Evolutionary conservation across 2,329 filamentous ascomycete species (phyloP), one percentile per base, ranked within the genome.

Genomic region (Colletotrichum caudatum): DNA sequence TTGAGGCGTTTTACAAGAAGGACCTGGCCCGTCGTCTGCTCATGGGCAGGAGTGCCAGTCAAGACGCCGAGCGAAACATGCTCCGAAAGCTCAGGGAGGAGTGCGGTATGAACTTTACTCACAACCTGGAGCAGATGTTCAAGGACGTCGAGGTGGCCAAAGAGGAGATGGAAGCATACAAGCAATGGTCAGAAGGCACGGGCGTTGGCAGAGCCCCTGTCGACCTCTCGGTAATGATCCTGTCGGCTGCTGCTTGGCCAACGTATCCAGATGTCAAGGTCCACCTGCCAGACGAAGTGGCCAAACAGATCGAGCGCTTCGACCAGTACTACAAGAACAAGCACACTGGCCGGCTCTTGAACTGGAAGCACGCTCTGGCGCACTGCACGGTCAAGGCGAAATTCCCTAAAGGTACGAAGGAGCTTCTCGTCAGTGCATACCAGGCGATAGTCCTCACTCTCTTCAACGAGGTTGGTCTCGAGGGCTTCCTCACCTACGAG

Each of bases 1-100:
- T 99, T 74, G 96, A 99, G 80, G 95, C 96, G 1, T 99, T 99
- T 80, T 99, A 99, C 88, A 99, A 99, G 85, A 97, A 96, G 78
- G 96, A 98, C 78, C 87, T 99, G 62, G 95, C 97, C 1, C 89
- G 95, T 20, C 89, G 96, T 58, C 84, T 99, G 53, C 87, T 99
- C 66, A 95, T 98, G 94, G 92, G 92, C 50, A 90, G 95, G 74
- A 98, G 94, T 79, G 95, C 95, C 29, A 98, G 94, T 78, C 93
- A 95, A 67, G 96, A 99, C 81, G 95, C 96, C 0, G 97, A 99
- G 83, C 90, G 95, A 74, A 97, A 93, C 82, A 99, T 99, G 96
- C 88, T 99, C 59, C 88, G 93, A 35, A 94, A 97, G 75, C 86
- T 99, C 37, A 95, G 96, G 82, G 93, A 91, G 75, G 96, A 99